Evolutionary conservation across 2,329 filamentous ascomycete species (phyloP).

Genomic region (Hypomyces perniciosus): DNA sequence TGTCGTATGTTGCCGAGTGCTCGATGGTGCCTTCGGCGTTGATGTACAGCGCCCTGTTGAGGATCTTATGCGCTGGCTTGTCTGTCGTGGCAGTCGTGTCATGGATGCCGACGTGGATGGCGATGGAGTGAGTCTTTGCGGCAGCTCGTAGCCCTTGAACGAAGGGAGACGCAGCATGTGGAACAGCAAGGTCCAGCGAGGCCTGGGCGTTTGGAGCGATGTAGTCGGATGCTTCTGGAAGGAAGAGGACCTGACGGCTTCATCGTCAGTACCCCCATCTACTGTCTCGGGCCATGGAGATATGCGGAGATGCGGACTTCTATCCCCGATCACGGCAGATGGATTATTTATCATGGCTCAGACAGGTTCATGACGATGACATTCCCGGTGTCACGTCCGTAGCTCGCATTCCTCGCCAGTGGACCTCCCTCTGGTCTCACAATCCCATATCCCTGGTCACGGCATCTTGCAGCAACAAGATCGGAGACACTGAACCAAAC

Average conservation of each 20-base stretch:
- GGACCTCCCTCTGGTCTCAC: constrained; percentile 3
- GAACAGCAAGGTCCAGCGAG: constrained; percentile 63
- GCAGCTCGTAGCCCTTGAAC: constrained; percentile 66
- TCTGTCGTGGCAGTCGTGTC: constrained; percentile 58
- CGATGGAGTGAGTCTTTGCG: constrained; percentile 57
- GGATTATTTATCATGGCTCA: too few species aligned
- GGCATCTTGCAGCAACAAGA: not conserved
- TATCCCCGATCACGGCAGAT: too few species aligned
- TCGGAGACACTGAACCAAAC: not conserved
- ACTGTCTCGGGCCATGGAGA: too few species aligned
- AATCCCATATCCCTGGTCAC: too few species aligned
- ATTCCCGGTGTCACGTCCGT: not conserved
- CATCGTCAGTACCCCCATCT: constrained; percentile 8
- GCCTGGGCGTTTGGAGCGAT: constrained; percentile 65
- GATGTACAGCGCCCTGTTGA: constrained; percentile 51
- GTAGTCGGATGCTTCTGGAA: constrained; percentile 89
- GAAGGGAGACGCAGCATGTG: constrained; percentile 63
- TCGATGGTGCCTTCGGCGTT: constrained; percentile 36
- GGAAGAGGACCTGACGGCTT: constrained; percentile 63
- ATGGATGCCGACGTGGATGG: constrained; percentile 84
- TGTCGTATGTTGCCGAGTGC: constrained; percentile 60
- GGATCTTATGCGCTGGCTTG: constrained; percentile 28
- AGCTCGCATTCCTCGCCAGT: not conserved
- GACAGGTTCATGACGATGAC: too few species aligned
- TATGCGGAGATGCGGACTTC: too few species aligned